Conservation (phyloP, 31 red algal genomes). For the Porphyra umbilicalis region DNA sequence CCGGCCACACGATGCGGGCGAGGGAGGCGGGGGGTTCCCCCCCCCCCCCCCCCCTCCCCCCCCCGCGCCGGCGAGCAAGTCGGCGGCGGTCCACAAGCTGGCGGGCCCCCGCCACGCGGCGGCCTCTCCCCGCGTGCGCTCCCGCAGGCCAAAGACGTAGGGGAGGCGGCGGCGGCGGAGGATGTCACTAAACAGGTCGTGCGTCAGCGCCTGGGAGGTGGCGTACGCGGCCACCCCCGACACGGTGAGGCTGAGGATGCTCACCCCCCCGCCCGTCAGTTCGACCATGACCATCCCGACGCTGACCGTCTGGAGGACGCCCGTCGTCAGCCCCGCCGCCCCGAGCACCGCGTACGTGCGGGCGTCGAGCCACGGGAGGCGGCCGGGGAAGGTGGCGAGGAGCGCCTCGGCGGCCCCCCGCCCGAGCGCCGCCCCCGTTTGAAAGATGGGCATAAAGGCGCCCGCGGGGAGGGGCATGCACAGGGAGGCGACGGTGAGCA, state of each 20-base stretch:
- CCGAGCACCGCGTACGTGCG: slow-evolving; percentile 46
- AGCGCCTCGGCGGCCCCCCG: slow-evolving; percentile 37
- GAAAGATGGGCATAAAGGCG: slow-evolving; percentile 67
- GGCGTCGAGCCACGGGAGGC: slow-evolving; percentile 50
- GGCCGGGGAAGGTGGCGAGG: slow-evolving; percentile 10
- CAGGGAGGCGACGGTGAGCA: slow-evolving; percentile 39
- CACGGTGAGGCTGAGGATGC: slow-evolving; percentile 39
- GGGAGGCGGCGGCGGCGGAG: slow-evolving; percentile 56
- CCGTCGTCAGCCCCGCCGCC: slow-evolving; percentile 51
- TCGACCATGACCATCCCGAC: slow-evolving; percentile 70
- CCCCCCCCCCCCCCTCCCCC: slow-evolving; percentile 8
- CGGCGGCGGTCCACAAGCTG: slow-evolving; percentile 29
- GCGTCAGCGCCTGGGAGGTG: slow-evolving; percentile 36
- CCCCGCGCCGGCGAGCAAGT: slow-evolving; percentile 34
- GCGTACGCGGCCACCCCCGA: slow-evolving; percentile 56
- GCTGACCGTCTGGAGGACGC: slow-evolving; percentile 47
- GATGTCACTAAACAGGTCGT: slow-evolving; percentile 58
- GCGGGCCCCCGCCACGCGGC: slow-evolving; percentile 23
- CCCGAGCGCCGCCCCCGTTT: slow-evolving; percentile 53
- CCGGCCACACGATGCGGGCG: neutral
- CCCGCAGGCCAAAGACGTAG: slow-evolving; percentile 46
- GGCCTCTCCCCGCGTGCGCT: slow-evolving; percentile 39
- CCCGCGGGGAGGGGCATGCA: slow-evolving; percentile 68
- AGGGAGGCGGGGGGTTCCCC: slow-evolving; percentile 12
- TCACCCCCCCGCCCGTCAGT: slow-evolving; percentile 51